Evolutionary conservation across 352 stramenopile species (phyloP).

Genomic region (Globisporangium yorkense): DNA sequence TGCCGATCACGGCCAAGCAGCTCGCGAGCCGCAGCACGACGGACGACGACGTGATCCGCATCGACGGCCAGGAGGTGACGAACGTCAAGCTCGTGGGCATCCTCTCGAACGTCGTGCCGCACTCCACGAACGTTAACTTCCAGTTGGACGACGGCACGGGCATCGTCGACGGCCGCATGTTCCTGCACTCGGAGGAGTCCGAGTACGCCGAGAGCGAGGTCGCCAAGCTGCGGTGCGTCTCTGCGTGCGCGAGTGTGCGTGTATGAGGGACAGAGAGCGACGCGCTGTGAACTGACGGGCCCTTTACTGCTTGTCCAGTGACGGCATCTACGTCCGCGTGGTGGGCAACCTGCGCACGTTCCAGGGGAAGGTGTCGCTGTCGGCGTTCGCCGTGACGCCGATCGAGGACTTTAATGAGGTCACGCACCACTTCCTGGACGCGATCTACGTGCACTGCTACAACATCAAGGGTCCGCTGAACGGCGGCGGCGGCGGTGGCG

Average conservation of each 20-base stretch:
- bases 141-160: constrained; percentile 94
- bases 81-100: constrained; percentile 89
- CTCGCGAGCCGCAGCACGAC: constrained; percentile 36
- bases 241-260: neutral
- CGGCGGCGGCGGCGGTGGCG: constrained; percentile 17
- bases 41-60: constrained; percentile 61
- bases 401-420: constrained; percentile 92
- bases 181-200: constrained; percentile 83
- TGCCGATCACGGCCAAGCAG: constrained; percentile 91
- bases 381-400: constrained; percentile 81
- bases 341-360: constrained; percentile 92
- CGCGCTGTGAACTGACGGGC: neutral
- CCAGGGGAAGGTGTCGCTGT: constrained; percentile 82
- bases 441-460: constrained; percentile 90
- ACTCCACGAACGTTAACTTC: constrained; percentile 91
- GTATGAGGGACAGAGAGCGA: neutral
- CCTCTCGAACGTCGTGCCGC: constrained; percentile 64
- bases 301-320: constrained; percentile 15
- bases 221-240: constrained; percentile 38
- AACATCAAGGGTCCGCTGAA: constrained; percentile 59
- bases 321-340: constrained; percentile 87
- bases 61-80: constrained; percentile 89
- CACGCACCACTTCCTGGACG: constrained; percentile 94
- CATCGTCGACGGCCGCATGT: constrained; percentile 89
- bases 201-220: constrained; percentile 59